Evolutionary conservation across 805 yeast genomes (phyloP), one percentile per base, ranked within the genome.

Genomic region (Schizosaccharomyces japonicus): DNA sequence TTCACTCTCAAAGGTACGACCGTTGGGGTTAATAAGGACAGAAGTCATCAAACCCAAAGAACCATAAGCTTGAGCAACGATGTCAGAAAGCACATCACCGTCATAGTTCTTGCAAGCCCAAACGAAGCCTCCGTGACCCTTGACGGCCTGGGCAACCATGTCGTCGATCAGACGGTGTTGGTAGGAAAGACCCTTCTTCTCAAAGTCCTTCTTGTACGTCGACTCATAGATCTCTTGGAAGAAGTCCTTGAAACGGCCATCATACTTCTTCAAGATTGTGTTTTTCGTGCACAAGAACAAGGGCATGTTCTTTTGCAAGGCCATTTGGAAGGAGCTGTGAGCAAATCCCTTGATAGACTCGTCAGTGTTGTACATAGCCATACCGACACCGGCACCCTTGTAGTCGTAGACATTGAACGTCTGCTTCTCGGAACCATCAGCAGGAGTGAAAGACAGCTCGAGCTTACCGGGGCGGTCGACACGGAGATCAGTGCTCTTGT

Each of bases 71-170:
- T 87, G 96, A 28, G 96, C 96, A 50, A 87, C 95, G 58, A 87
- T 80, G 63, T 87, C 96, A 13, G 92, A 78, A 66, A 84, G 85
- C 49, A 87, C 96, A 62, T 87, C 96, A 63, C 96, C 96, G 63
- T 87, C 96, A 66, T 87, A 87, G 69, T 87, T 87, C 70, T 87
- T 87, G 79, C 87, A 74, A 45, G 96, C 96, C 65, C 87, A 81
- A 57, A 87, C 79, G 63, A 70, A 87, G 4, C 96, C 95, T 58
- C 96, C 96, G 60, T 73, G 76, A 44, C 95, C 82, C 69, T 87
- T 87, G 62, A 87, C 68, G 95, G 87, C 85, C 69, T 87, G 95
- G 21, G 96, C 96, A 47, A 87, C 96, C 96, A 87, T 87, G 62
- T 87, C 96, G 65, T 87, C 96, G 55, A 87, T 87, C 56, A 87